phyloP scores from a whole-genome alignment of 768 basidiomycete genomes.

The Hygrocybe coccinea region DNA sequence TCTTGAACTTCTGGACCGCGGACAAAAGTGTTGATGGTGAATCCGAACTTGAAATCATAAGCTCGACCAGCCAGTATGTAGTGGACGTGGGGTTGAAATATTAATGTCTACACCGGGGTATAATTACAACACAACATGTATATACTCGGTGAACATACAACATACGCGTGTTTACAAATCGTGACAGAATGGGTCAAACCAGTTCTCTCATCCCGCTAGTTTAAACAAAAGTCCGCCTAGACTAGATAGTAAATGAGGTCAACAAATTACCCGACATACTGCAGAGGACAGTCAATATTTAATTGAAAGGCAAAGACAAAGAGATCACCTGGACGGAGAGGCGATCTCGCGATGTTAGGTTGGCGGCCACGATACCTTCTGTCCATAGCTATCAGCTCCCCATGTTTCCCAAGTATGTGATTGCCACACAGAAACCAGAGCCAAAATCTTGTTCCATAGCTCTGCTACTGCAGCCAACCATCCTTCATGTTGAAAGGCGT shows the following conservation, averaged over 20 bases:
- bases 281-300: background rate
- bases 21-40: slow-evolving; percentile 38
- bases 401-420: slow-evolving; percentile 42
- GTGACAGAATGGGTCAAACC: no score
- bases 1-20: slow-evolving; percentile 39
- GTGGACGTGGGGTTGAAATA: no score
- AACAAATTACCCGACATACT: background rate
- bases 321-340: slow-evolving; percentile 15
- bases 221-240: background rate
- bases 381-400: slow-evolving; percentile 31
- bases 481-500: slow-evolving; percentile 38
- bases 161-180: no score
- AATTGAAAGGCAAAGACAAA: slow-evolving; percentile 1
- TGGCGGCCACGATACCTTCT: slow-evolving; percentile 35
- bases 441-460: slow-evolving; percentile 34
- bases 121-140: no score
- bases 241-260: no score
- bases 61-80: background rate
- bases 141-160: no score
- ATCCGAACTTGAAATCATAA: slow-evolving; percentile 4
- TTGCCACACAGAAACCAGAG: slow-evolving; percentile 33
- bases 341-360: slow-evolving; percentile 21
- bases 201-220: no score
- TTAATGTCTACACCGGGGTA: no score
- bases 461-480: slow-evolving; percentile 36